Evolutionary conservation across 352 stramenopile species (phyloP).

Genomic region (Phytophthora meadii): DNA sequence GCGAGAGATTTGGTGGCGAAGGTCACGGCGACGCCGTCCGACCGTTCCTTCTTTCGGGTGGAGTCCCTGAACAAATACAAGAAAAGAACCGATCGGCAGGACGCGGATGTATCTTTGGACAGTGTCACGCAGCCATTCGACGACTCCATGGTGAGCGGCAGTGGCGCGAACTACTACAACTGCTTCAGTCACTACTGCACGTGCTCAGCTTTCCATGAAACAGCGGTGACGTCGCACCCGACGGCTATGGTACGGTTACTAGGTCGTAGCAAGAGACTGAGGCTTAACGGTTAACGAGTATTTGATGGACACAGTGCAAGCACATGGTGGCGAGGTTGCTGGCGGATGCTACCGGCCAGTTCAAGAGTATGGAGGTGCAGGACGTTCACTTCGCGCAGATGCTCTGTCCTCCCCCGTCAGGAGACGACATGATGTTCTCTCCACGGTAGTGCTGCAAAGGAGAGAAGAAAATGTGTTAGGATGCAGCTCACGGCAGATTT

Average conservation of each 20-base stretch:
- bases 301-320: constrained; percentile 57
- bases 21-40: constrained; percentile 53
- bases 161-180: constrained; percentile 73
- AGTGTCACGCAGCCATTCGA: constrained; percentile 56
- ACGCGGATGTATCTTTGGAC: constrained; percentile 17
- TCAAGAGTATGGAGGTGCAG: constrained; percentile 54
- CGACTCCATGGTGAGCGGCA: constrained; percentile 42
- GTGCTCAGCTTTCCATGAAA: constrained; percentile 62
- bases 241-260: constrained; percentile 57
- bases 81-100: constrained; percentile 14
- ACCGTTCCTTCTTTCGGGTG: constrained; percentile 68
- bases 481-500: no score
- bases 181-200: constrained; percentile 77
- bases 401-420: constrained; percentile 45
- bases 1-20: constrained; percentile 52
- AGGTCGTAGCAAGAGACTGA: no score
- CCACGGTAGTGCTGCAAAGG: constrained; percentile 2
- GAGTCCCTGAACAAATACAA: constrained; percentile 71
- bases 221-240: constrained; percentile 37
- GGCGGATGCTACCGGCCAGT: constrained; percentile 59
- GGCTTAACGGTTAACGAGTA: no score
- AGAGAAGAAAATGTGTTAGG: no score
- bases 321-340: constrained; percentile 72
- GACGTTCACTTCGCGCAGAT: constrained; percentile 69
- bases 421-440: constrained; percentile 14